A percentile compares a stretch with the other conserved stretches of the same genome.
These are phyloP conservation scores for Candida succiphila DNA, from an alignment of 805 yeast species.

Conservation along the genomic window DNA sequence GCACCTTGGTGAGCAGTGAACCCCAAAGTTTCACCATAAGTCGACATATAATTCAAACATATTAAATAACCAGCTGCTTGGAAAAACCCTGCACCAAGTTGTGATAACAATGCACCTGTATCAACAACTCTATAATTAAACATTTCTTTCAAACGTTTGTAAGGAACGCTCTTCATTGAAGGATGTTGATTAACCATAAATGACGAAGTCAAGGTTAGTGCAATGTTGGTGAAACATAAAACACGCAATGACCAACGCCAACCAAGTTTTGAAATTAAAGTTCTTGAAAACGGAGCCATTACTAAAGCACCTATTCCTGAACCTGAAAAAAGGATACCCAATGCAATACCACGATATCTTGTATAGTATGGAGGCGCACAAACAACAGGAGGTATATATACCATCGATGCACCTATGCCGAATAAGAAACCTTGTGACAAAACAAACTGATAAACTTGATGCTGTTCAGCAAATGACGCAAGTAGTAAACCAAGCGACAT, in stretches of 20 bases:
- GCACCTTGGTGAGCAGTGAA: conserved; percentile 22
- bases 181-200: conserved; percentile 1
- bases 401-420: conserved; percentile 24
- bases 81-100: conserved; percentile 14
- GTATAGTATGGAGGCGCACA: conserved; percentile 24
- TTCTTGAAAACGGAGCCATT: conserved; percentile 20
- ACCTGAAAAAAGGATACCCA: conserved; percentile 26
- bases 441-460: conserved; percentile 18
- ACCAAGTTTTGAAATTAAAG: conserved; percentile 17
- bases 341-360: conserved; percentile 22
- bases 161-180: too few relatives aligned
- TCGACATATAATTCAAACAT: conserved; percentile 24
- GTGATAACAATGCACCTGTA: conserved; percentile 4
- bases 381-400: conserved; percentile 24
- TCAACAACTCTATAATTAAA: conserved; percentile 1
- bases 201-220: conserved; percentile 3
- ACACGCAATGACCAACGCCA: conserved; percentile 26
- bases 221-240: conserved; percentile 20
- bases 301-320: conserved; percentile 27
- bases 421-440: conserved; percentile 24
- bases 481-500: conserved; percentile 21
- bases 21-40: conserved; percentile 22
- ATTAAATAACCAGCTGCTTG: conserved; percentile 27
- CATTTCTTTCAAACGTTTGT: not conserved
- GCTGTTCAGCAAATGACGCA: conserved; percentile 11